phyloP scores from a whole-genome alignment of 208 protist species.

The Porcisia deanei region DNA sequence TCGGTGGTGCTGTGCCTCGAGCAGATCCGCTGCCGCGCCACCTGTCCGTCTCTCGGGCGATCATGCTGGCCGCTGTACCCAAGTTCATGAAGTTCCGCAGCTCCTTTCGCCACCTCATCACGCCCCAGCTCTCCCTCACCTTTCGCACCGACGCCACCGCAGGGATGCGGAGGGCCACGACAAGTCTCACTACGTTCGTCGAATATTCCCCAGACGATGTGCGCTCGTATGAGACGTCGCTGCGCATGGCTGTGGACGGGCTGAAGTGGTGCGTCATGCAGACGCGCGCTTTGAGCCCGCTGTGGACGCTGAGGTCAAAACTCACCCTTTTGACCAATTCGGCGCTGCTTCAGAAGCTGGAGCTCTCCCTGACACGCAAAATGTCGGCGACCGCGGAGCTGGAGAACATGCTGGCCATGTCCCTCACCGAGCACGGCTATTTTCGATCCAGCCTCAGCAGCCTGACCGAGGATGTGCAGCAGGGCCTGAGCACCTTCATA shows the following conservation, averaged over 20 bases:
- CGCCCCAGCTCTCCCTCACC: slow-evolving; percentile 33
- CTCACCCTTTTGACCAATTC: slow-evolving; percentile 42
- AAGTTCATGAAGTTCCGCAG: slow-evolving; percentile 47
- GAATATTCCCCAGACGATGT: slow-evolving; percentile 47
- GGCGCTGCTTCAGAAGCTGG: slow-evolving; percentile 55
- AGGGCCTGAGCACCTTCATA: slow-evolving; percentile 46
- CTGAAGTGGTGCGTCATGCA: slow-evolving; percentile 45
- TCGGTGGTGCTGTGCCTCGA: not conserved
- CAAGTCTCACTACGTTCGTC: slow-evolving; percentile 32
- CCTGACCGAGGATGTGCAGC: slow-evolving; percentile 28
- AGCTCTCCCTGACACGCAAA: slow-evolving; percentile 60
- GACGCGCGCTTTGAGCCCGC: slow-evolving; percentile 43
- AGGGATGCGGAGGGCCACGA: slow-evolving; percentile 23
- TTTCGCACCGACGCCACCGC: slow-evolving; percentile 42
- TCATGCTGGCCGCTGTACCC: slow-evolving; percentile 47
- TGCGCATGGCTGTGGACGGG: slow-evolving; percentile 39
- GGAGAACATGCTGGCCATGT: slow-evolving; percentile 65
- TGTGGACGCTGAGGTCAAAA: slow-evolving; percentile 66
- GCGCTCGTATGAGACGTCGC: slow-evolving; percentile 37
- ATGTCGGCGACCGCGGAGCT: slow-evolving; percentile 55
- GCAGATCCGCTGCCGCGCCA: not conserved
- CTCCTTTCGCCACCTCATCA: slow-evolving; percentile 61
- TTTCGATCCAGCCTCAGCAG: slow-evolving; percentile 44
- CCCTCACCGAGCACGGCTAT: slow-evolving; percentile 54
- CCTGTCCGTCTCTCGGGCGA: slow-evolving; percentile 18